phyloP scores from a whole-genome alignment of 257 asterid genomes.

The Haberlea rhodopensis region DNA sequence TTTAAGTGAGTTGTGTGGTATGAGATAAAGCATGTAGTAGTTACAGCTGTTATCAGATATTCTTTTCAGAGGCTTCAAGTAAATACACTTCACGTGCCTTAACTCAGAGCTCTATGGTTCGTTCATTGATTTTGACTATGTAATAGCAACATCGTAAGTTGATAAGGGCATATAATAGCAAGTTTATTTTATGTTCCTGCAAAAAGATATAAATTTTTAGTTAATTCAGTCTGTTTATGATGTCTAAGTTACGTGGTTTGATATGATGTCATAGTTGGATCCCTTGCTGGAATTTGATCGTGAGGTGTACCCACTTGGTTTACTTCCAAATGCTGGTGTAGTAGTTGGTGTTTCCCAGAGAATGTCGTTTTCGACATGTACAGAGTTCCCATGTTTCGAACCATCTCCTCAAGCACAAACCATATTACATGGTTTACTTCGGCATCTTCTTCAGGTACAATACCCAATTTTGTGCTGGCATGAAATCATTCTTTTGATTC shows the following conservation, averaged over 20 bases:
- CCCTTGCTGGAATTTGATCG: constrained; percentile 99
- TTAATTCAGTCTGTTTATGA: constrained; percentile 25
- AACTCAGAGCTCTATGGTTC: neutral
- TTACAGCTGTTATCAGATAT: neutral
- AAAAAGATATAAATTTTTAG: constrained; percentile 7
- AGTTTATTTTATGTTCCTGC: constrained; percentile 8
- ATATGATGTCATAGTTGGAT: constrained; percentile 68
- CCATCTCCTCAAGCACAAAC: constrained; percentile 99
- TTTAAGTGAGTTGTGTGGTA: constrained; percentile 18
- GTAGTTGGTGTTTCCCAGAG: constrained; percentile 99
- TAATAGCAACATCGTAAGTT: constrained; percentile 19
- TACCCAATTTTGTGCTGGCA: constrained; percentile 12
- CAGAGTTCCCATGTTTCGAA: constrained; percentile 99
- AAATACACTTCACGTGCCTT: neutral
- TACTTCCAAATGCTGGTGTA: constrained; percentile 94
- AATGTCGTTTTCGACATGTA: constrained; percentile 95
- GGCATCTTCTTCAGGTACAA: constrained; percentile 98
- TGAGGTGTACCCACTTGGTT: constrained; percentile 98
- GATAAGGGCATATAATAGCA: no score
- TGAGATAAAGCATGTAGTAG: constrained; percentile 2
- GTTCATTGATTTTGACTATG: constrained; percentile 3
- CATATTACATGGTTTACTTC: constrained; percentile 90
- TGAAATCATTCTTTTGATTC: constrained; percentile 7
- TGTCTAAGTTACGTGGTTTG: constrained; percentile 33
- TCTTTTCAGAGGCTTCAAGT: constrained; percentile 1